Base-by-base conservation (phyloP, 805 yeast species). In the Myxozyma neotropica region DNA sequence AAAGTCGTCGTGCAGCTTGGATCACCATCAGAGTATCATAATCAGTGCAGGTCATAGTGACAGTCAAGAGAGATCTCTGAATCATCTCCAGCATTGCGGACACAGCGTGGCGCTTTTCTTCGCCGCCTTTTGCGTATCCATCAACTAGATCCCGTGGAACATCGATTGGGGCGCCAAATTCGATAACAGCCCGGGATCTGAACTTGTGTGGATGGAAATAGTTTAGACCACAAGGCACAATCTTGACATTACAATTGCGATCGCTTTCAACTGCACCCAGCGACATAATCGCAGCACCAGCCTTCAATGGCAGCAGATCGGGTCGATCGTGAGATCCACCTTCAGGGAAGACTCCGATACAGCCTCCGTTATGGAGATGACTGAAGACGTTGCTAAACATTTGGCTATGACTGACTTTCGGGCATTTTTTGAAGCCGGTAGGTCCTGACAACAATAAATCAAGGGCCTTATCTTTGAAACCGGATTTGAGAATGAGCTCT, bases 211-310 rank as follows among this genome's bases (percentile, higher is more conserved):
- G 94, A 71, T 89, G 96, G 81, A 93, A 93, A 74, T 93, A 93
- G 74, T 93, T 93, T 93, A 94, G 87, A 45, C 99, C 99, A 71
- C 96, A 91, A 3, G 98, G 98, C 13, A 94, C 96, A 66, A 93
- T 89, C 67, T 86, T 85, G 3, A 93, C 93, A 58, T 86, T 85
- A 60, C 88, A 84, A 45, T 82, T 81, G 0, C 94, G 89, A 68
- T 88, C 81, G 59, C 83, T 80, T 21, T 84, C 88, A 84, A 91
- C 83, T 10, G 98, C 94, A 8, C 98, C 99, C 33, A 93, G 78
- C 0, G 98, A 98, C 98, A 93, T 94, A 57, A 93, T 88, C 2
- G 97, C 97, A 6, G 94, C 97, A 63, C 99, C 99, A 0, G 98
- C 97, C 71, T 94, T 93, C 67, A 93, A 77, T 0, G 99, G 99